Evolutionary conservation across 768 basidiomycete species (phyloP), one percentile per base, ranked within the genome.

Genomic region (Stropharia rugosoannulata): DNA sequence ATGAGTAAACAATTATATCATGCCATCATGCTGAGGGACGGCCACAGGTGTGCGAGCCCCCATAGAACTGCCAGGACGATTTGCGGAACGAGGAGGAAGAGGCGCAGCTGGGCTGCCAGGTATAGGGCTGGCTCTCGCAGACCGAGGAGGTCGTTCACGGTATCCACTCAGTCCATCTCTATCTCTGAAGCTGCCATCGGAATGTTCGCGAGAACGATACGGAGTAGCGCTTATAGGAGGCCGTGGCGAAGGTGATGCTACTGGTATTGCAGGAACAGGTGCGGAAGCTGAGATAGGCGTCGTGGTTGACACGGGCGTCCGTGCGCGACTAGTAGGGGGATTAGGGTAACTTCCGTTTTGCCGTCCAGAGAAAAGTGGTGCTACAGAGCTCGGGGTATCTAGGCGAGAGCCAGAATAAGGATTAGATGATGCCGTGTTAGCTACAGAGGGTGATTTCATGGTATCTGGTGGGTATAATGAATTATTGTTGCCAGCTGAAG

Each of bases 11-110:
- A 15, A 18, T 78, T 68, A 86, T 65, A 87, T 79, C 84, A 87
- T 83, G 5, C 84, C 84, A 42, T 85, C 84, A 44, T 81, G 74
- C 60, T 75, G 79, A 19, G 83, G 81, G 43, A 83, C 69, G 18
- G 79, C 80, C 2, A 81, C 73, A 3, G 77, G 81, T 4, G 81
- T 77, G 16, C 80, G 77, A 58, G 73, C 75, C 12, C 73, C 76
- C 16, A 75, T 61, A 27, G 74, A 65, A 64, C 85, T 89, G 11
- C 81, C 79, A 2, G 89, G 88, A 9, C 89, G 75, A 68, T 87
- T 83, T 18, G 74, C 73, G 52, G 88, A 89, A 48, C 89, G 65
- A 18, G 69, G 78, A 15, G 89, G 87, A 3, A 85, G 81, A 18
- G 65, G 61, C 0, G 46, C 63, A 29, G 51, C 51, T 9, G 68